These are phyloP conservation scores for Hypoxylon trugodes DNA, from an alignment of 495 filamentous ascomycete genomes.

Conservation along the genomic window DNA sequence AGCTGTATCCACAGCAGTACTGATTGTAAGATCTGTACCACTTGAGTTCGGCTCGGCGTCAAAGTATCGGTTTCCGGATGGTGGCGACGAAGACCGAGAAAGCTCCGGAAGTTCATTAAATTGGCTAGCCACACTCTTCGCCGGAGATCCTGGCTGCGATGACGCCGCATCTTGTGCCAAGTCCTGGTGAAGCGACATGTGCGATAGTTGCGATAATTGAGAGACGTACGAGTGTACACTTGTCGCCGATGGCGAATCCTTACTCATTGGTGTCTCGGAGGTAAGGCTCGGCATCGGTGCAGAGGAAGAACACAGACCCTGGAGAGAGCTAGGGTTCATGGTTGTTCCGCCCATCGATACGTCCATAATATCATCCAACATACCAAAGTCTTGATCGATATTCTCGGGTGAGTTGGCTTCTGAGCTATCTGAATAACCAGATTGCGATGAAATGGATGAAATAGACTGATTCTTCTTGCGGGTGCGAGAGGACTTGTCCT, in stretches of 20 bases:
- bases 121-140: constrained; percentile 52
- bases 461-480: constrained; percentile 60
- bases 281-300: constrained; percentile 51
- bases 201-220: constrained; percentile 48
- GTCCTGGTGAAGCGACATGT: constrained; percentile 41
- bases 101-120: constrained; percentile 58
- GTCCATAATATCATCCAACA: constrained; percentile 59
- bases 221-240: constrained; percentile 52
- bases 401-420: constrained; percentile 54
- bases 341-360: constrained; percentile 49
- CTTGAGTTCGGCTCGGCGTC: constrained; percentile 52
- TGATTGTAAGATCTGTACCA: constrained; percentile 38
- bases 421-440: constrained; percentile 60
- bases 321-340: constrained; percentile 52
- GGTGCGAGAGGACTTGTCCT: constrained; percentile 68
- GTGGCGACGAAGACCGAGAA: constrained; percentile 58
- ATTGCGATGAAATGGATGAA: constrained; percentile 56
- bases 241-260: constrained; percentile 49
- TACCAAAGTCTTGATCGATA: constrained; percentile 50
- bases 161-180: constrained; percentile 37
- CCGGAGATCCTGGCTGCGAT: constrained; percentile 54
- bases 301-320: constrained; percentile 44
- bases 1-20: constrained; percentile 39
- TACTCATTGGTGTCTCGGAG: constrained; percentile 36
- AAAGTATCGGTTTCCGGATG: constrained; percentile 53